Base-by-base conservation (phyloP, 2,329 filamentous ascomycete species). In the Claviceps pazoutovae region DNA sequence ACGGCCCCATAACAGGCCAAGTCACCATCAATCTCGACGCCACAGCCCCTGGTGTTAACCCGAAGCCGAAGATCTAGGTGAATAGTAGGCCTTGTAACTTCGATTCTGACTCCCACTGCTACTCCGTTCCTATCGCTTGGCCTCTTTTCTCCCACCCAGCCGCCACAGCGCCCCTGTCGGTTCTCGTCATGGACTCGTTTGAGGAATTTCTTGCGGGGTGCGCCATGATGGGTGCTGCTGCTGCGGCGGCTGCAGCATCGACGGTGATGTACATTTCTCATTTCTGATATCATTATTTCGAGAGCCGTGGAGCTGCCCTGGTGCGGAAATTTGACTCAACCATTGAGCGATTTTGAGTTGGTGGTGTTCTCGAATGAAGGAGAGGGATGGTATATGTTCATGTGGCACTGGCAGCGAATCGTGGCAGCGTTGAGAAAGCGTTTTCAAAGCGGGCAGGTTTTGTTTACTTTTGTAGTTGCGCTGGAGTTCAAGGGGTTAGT, bases 1-100 rank as follows among this genome's bases (percentile, higher is more conserved):
- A 95, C 59, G 80, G 84, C 38, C 73, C 83, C 50, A 83, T 83
- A 64, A 85, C 78, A 34, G 89, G 90, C 38, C 83, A 84, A 56
- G 84, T 97, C 5, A 79, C 84, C 5, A 67, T 95, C 53, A 98
- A 97, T 68, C 74, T 84, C 57, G 91, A 96, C 62, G 93, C 93
- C 1, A 95, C 84, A 54, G 87, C 85, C 41, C 59, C 63, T 9
- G 61, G 68, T 47, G 62, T 64, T 5, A 39, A 53, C 39, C 61
- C 67, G 49, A 69, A 64, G 60, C 60, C 70, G 17, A 72, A 68
- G 60, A 62, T 73, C 34, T 73, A 67, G 55, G 48, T 38, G 49
- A 30, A 8, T n/a, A 47, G 17, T 23, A 21, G 39, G 43, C 21
- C n/a, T 8, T 23, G 5, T 8, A 9, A n/a, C 43, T 26, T 17